These are phyloP conservation scores for Gelatoporia subvermispora DNA, from an alignment of 768 basidiomycete genomes.

Conservation along the genomic window DNA sequence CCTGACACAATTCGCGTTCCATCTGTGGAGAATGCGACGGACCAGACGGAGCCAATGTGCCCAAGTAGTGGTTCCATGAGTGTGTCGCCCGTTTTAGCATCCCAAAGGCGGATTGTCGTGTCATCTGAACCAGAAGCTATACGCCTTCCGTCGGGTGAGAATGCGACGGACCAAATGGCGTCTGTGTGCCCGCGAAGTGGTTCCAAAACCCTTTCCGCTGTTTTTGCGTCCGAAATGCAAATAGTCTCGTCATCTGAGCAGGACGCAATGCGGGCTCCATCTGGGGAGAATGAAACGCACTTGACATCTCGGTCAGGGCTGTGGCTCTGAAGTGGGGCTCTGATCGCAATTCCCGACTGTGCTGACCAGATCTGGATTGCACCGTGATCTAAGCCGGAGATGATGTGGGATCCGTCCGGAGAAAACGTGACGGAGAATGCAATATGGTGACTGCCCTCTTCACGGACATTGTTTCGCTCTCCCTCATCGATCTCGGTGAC, in stretches of 20 bases:
- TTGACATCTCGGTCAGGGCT: not conserved
- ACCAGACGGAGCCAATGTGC: conserved; percentile 10
- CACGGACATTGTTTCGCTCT: no score
- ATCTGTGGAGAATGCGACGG: conserved; percentile 18
- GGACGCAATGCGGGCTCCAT: conserved; percentile 31
- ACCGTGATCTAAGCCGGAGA: not conserved
- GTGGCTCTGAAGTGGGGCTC: conserved; percentile 6
- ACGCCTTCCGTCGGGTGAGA: conserved; percentile 7
- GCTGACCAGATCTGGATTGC: not conserved
- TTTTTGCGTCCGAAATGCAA: conserved; percentile 8
- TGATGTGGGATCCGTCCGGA: not conserved
- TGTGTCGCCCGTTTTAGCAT: no score
- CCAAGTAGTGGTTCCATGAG: not conserved
- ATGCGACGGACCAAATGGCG: conserved; percentile 3
- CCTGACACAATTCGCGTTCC: conserved; percentile 16
- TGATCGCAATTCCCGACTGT: no score
- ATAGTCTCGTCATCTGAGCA: conserved; percentile 43
- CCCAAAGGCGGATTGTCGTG: conserved; percentile 1
- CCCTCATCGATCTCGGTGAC: no score
- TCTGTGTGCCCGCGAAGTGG: conserved; percentile 2
- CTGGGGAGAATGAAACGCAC: conserved; percentile 6
- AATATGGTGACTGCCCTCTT: no score
- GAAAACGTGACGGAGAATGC: not conserved
- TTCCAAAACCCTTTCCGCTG: conserved; percentile 20
- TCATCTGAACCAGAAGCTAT: conserved; percentile 13